Evolutionary conservation across 345 rosid genomes (phyloP), one percentile per base, ranked within the genome.

Genomic region (Excoecaria agallocha): DNA sequence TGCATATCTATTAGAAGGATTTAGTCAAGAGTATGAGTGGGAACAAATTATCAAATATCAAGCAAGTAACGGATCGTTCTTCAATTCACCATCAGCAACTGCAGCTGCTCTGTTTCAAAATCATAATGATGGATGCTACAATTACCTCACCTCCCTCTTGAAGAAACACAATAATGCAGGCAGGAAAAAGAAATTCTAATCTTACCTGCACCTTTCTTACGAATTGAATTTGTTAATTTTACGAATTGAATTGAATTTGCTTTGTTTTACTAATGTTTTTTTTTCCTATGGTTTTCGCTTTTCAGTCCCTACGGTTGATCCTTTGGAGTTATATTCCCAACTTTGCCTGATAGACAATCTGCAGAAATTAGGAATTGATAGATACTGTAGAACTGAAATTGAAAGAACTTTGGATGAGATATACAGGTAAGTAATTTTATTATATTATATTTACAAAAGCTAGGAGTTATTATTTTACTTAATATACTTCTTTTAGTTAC

Each of bases 291-390:
- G 20, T 66, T 66, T 30, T 45, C 0, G 22, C 1, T 3, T 37
- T 39, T 45, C 69, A 66, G 37, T 66, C n/a, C 69, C 69, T 43
- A 66, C 69, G 2, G 4, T 66, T 66, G 45, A 45, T 66, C 69
- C 69, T 9, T 24, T 66, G 0, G 69, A 66, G 19, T 24, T 45
- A 4, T 11, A 20, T 43, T 12, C 69, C 30, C 50, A 24, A 11
- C 25, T 66, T 3, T 20, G 2, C 12, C 20, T 45, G 22, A 66
- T 66, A 12, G 54, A 66, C 15, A 43, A 3, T 12, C 39, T 66
- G 38, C 50, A 43, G 11, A 66, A 66, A 25, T 17, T 66, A n/a
- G 54, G 52, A 43, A 41, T 66, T 10, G 52, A 43, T 7, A 9
- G 52, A 20, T 12, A 66, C 46, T 46, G 19, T 37, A 43, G 8